Conservation (phyloP, 306 rosid genomes). For the Abrus precatorius region DNA sequence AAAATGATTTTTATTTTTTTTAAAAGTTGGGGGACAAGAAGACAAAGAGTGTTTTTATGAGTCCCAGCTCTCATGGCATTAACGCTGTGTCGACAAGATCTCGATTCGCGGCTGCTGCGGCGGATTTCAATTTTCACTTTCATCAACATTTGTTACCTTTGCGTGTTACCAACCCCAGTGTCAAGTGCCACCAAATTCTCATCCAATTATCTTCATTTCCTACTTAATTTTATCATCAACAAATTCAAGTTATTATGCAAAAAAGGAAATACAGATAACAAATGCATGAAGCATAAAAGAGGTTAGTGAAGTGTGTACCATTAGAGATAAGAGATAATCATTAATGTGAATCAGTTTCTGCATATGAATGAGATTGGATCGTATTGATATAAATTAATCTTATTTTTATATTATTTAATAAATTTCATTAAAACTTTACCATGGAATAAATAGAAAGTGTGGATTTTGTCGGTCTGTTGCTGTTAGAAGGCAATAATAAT, state of each 20-base stretch:
- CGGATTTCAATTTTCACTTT: neutral
- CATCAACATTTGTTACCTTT: neutral
- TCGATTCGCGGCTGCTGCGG: constrained; percentile 24
- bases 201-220: neutral
- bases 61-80: neutral
- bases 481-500: neutral
- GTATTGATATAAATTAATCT: too few relatives aligned
- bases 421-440: too few relatives aligned
- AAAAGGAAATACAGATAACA: neutral
- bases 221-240: too few relatives aligned
- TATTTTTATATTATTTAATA: too few relatives aligned
- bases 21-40: neutral
- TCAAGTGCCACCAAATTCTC: neutral
- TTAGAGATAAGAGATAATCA: too few relatives aligned
- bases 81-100: neutral
- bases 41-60: neutral
- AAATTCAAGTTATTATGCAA: neutral
- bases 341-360: too few relatives aligned
- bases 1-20: too few relatives aligned
- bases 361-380: too few relatives aligned
- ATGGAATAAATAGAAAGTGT: too few relatives aligned
- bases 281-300: neutral
- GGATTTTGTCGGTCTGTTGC: neutral
- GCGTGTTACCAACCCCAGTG: neutral
- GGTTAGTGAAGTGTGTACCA: too few relatives aligned